Conservation (phyloP, 1,284 basidiomycete genomes). For the Volvariella volvacea region DNA sequence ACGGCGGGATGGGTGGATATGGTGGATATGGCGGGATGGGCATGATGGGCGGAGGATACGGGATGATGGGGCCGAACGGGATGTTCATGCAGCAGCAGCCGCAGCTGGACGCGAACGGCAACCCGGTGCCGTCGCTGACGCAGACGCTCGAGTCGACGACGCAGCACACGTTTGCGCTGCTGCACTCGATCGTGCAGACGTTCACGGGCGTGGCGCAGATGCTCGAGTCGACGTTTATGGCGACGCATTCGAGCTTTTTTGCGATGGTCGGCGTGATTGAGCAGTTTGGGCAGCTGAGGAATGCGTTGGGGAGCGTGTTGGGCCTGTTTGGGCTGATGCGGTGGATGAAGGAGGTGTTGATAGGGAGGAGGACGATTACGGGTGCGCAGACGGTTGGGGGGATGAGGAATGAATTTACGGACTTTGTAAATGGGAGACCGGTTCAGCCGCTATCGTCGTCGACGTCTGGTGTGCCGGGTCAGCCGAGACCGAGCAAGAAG, state of each 20-base stretch:
- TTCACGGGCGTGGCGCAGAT: constrained; percentile 97
- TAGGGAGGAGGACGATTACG: constrained; percentile 33
- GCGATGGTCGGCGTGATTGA: constrained; percentile 98
- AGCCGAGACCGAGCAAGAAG: constrained; percentile 72
- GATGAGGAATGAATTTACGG: constrained; percentile 56
- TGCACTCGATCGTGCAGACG: constrained; percentile 94
- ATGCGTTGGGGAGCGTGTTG: constrained; percentile 90
- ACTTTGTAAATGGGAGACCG: constrained; percentile 56
- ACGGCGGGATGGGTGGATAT: constrained; percentile 23
- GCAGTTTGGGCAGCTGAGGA: constrained; percentile 87
- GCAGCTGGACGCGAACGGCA: constrained; percentile 37
- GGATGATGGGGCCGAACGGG: constrained; percentile 39
- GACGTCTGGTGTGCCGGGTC: constrained; percentile 19
- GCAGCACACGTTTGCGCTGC: constrained; percentile 87
- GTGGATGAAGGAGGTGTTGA: constrained; percentile 60
- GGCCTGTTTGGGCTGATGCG: constrained; percentile 87
- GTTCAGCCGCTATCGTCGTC: constrained; percentile 42
- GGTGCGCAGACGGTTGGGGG: constrained; percentile 34
- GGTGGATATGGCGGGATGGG: constrained; percentile 29
- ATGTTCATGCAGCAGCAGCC: constrained; percentile 25
- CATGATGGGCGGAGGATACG: constrained; percentile 36
- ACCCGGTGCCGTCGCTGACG: constrained; percentile 60
- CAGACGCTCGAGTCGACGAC: constrained; percentile 88
- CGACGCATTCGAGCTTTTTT: constrained; percentile 97
- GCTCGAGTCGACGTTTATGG: constrained; percentile 98